phyloP scores from a whole-genome alignment of 805 yeast genomes.

The Barnettozyma salicaria region DNA sequence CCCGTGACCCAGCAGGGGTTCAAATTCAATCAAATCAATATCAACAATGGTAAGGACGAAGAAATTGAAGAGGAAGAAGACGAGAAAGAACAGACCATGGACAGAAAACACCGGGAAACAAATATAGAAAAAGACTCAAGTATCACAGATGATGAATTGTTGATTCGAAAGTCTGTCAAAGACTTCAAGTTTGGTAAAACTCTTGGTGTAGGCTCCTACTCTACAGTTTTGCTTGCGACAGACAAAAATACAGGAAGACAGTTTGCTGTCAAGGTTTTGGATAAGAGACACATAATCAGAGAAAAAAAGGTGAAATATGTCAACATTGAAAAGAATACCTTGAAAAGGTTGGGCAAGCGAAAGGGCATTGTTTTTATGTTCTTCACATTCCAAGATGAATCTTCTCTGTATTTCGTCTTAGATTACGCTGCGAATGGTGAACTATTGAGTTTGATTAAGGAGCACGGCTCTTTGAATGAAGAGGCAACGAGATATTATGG shows the following conservation, averaged over 20 bases:
- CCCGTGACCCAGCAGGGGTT: neutral
- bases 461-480: conserved; percentile 65
- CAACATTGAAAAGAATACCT: conserved; percentile 74
- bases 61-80: conserved; percentile 7
- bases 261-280: conserved; percentile 72
- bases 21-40: neutral
- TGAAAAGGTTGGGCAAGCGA: conserved; percentile 57
- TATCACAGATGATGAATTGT: conserved; percentile 38
- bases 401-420: conserved; percentile 64
- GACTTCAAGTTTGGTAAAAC: conserved; percentile 87
- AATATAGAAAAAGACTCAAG: neutral
- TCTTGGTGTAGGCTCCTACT: conserved; percentile 94
- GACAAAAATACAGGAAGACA: conserved; percentile 71
- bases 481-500: conserved; percentile 61
- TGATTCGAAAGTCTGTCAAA: conserved; percentile 54
- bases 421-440: conserved; percentile 83
- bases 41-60: conserved; percentile 4
- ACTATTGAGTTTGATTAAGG: conserved; percentile 58
- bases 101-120: conserved; percentile 1
- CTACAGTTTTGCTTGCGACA: conserved; percentile 84
- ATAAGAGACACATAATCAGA: conserved; percentile 69
- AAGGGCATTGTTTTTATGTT: conserved; percentile 62
- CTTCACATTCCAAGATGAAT: conserved; percentile 76
- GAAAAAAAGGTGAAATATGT: conserved; percentile 84
- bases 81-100: conserved; percentile 9